Conservation (phyloP, 1,284 basidiomycete species). For the Singerocomus inundabilis region DNA sequence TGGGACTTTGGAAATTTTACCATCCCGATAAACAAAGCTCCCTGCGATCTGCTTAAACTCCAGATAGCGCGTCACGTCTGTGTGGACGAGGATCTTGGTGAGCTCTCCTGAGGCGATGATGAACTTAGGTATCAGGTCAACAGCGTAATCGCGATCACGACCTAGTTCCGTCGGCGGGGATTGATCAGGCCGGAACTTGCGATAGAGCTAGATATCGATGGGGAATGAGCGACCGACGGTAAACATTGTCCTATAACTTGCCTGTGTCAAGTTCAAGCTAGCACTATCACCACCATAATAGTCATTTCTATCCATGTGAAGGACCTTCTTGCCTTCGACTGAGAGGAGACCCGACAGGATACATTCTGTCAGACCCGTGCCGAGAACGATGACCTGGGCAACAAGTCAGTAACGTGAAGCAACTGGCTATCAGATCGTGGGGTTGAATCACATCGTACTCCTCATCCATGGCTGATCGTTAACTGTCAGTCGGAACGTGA, state of each 20-base stretch:
- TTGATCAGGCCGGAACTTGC: slow-evolving; percentile 87
- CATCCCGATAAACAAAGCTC: slow-evolving; percentile 96
- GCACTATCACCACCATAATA: slow-evolving; percentile 99
- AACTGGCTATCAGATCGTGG: slow-evolving; percentile 16
- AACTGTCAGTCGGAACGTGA: slow-evolving; percentile 11
- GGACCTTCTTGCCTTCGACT: slow-evolving; percentile 99
- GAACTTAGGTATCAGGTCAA: slow-evolving; percentile 95
- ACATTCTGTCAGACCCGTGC: slow-evolving; percentile 97
- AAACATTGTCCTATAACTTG: slow-evolving; percentile 36
- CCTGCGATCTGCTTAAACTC: slow-evolving; percentile 99
- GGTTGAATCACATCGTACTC: slow-evolving; percentile 72
- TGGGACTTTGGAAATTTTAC: slow-evolving; percentile 96
- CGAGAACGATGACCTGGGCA: slow-evolving; percentile 84
- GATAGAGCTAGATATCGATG: slow-evolving; percentile 72
- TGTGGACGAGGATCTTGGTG: slow-evolving; percentile 98
- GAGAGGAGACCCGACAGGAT: slow-evolving; percentile 96
- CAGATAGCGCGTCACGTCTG: slow-evolving; percentile 97
- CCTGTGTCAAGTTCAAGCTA: slow-evolving; percentile 96
- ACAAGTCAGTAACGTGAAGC: slow-evolving; percentile 17
- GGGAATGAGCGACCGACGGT: slow-evolving; percentile 17
- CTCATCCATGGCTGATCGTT: slow-evolving; percentile 70
- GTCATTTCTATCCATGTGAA: slow-evolving; percentile 99
- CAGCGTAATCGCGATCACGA: slow-evolving; percentile 92
- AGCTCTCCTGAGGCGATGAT: slow-evolving; percentile 99
- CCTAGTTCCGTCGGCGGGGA: slow-evolving; percentile 76